These are phyloP conservation scores for Sphaerostilbella broomeana DNA, from an alignment of 2,329 filamentous ascomycete species.

Conservation along the genomic window DNA sequence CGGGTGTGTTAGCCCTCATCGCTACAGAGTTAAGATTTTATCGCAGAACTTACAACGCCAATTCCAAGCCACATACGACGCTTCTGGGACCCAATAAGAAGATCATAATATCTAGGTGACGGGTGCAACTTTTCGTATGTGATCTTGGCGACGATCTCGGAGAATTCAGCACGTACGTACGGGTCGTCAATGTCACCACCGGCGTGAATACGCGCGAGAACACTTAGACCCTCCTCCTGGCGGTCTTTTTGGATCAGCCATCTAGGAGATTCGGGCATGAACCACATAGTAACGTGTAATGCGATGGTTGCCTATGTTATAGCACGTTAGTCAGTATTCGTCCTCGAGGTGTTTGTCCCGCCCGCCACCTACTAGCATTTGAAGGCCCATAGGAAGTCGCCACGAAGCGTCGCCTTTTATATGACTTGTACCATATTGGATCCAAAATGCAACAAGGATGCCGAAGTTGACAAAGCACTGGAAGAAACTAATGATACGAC, in stretches of 20 bases:
- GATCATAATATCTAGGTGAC: conserved; percentile 10
- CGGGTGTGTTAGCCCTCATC: not conserved
- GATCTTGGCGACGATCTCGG: conserved; percentile 12
- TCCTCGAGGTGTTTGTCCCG: accelerated
- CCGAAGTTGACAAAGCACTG: conserved; percentile 17
- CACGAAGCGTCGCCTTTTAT: conserved; percentile 23
- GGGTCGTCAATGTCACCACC: conserved; percentile 6
- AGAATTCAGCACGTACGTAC: conserved; percentile 6
- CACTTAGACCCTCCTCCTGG: conserved; percentile 6
- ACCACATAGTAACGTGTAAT: conserved; percentile 11
- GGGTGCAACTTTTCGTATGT: conserved; percentile 11
- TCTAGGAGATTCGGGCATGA: conserved; percentile 10
- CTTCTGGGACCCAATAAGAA: conserved; percentile 9
- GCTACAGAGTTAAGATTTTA: not conserved
- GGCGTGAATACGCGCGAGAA: conserved; percentile 5
- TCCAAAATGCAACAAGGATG: conserved; percentile 27
- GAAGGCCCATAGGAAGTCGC: conserved; percentile 25
- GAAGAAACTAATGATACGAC: conserved; percentile 27
- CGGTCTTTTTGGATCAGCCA: conserved; percentile 11
- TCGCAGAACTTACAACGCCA: conserved; percentile 7
- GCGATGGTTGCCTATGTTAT: conserved; percentile 5
- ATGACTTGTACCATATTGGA: conserved; percentile 25
- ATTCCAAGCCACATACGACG: conserved; percentile 14
- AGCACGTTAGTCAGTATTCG: not conserved
- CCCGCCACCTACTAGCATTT: conserved; percentile 17